Evolutionary conservation across 2,329 filamentous ascomycete genomes (phyloP).

Genomic region (Macrophomina phaseolina): DNA sequence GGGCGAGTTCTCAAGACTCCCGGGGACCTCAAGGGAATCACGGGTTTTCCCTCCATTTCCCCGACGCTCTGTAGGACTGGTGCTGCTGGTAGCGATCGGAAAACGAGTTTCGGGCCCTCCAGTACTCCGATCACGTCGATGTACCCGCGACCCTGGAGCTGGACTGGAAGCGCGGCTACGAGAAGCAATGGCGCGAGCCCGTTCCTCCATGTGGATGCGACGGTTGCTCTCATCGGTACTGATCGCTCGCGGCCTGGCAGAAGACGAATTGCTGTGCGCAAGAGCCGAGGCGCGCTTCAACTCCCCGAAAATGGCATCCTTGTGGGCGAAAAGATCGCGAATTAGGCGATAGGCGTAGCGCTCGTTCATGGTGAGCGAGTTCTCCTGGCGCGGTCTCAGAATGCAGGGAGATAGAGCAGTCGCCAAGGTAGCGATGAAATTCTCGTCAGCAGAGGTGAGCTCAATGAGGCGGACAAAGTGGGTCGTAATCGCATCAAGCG

Average conservation of each 20-base stretch:
- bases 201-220: slow-evolving; percentile 91
- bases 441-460: slow-evolving; percentile 91
- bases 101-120: slow-evolving; percentile 72
- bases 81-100: slow-evolving; percentile 68
- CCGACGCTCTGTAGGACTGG: slow-evolving; percentile 64
- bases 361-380: slow-evolving; percentile 92
- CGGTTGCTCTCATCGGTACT: slow-evolving; percentile 96
- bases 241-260: slow-evolving; percentile 78
- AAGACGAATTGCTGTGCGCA: slow-evolving; percentile 66
- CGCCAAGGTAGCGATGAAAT: slow-evolving; percentile 77
- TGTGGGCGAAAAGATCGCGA: slow-evolving; percentile 89
- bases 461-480: slow-evolving; percentile 98
- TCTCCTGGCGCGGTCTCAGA: slow-evolving; percentile 84
- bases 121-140: slow-evolving; percentile 77
- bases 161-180: slow-evolving; percentile 78
- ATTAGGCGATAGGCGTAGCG: slow-evolving; percentile 90
- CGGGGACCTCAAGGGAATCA: slow-evolving; percentile 82
- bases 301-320: slow-evolving; percentile 93
- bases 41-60: slow-evolving; percentile 59
- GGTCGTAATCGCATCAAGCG: slow-evolving; percentile 96
- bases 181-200: slow-evolving; percentile 77
- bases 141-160: slow-evolving; percentile 58
- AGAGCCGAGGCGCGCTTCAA: slow-evolving; percentile 86
- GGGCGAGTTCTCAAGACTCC: slow-evolving; percentile 56
- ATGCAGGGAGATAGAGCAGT: slow-evolving; percentile 81